phyloP scores from a whole-genome alignment of 352 stramenopile genomes.

The Blastocystis sp. region DNA sequence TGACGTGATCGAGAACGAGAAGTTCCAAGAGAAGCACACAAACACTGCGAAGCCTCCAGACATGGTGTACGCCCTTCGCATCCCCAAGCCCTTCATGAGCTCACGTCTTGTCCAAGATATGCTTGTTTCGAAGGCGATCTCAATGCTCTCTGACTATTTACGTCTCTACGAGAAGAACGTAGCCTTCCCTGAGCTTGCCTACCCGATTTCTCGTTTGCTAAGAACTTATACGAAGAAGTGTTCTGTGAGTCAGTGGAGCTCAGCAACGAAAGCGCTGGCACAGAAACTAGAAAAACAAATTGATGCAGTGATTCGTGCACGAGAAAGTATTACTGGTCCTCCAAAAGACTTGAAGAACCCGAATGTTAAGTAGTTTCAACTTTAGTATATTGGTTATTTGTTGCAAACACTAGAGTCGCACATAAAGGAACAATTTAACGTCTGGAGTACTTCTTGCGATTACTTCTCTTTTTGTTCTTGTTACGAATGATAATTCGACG shows the following conservation, averaged over 20 bases:
- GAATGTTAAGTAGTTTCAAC: neutral
- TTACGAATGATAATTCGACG: slow-evolving; percentile 46
- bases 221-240: slow-evolving; percentile 53
- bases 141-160: slow-evolving; percentile 85
- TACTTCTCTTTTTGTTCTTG: slow-evolving; percentile 61
- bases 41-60: slow-evolving; percentile 66
- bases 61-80: slow-evolving; percentile 66
- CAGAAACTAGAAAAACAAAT: slow-evolving; percentile 58
- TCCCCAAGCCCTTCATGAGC: slow-evolving; percentile 65
- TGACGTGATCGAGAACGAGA: slow-evolving; percentile 79
- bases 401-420: no score
- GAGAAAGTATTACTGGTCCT: slow-evolving; percentile 17
- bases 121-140: slow-evolving; percentile 82
- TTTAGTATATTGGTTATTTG: no score
- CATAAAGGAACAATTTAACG: neutral
- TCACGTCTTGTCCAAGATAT: slow-evolving; percentile 79
- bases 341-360: neutral
- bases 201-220: slow-evolving; percentile 66
- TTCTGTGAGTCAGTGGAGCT: slow-evolving; percentile 53
- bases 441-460: slow-evolving; percentile 56
- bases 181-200: slow-evolving; percentile 86
- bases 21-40: slow-evolving; percentile 52
- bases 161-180: slow-evolving; percentile 89
- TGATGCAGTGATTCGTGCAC: neutral
- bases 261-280: neutral